These are phyloP conservation scores for Cicer bijugum DNA, from an alignment of 306 rosid genomes.

Conservation along the genomic window DNA sequence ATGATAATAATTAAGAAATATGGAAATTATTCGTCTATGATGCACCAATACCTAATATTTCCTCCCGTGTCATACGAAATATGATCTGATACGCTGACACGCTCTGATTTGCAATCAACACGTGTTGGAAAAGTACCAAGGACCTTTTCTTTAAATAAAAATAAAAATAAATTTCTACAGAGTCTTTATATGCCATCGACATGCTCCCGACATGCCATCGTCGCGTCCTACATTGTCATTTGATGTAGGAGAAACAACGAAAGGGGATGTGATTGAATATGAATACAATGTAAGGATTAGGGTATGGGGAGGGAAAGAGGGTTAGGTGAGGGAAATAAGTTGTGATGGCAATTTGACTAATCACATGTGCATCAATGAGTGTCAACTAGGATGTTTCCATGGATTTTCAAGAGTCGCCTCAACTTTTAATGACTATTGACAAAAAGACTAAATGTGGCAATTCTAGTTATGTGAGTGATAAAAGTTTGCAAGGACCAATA, in stretches of 20 bases:
- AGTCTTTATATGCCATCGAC: neutral
- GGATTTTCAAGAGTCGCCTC: neutral
- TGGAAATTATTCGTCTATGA: neutral
- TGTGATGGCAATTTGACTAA: neutral
- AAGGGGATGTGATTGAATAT: neutral
- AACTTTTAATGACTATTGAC: neutral
- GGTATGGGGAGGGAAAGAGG: neutral
- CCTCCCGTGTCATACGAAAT: neutral
- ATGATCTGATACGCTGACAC: neutral
- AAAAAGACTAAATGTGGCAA: neutral
- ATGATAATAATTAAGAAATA: neutral
- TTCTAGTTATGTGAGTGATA: neutral
- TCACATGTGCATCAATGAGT: slow-evolving; percentile 3
- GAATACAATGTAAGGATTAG: neutral
- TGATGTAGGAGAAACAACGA: slow-evolving; percentile 6
- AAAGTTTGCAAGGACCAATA: neutral
- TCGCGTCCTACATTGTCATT: neutral
- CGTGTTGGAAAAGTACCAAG: neutral
- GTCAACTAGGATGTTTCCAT: neutral
- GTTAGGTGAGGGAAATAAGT: neutral
- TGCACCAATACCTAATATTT: neutral
- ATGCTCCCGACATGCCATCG: neutral
- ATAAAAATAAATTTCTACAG: neutral
- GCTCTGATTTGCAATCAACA: neutral
- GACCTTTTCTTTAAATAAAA: neutral